These are phyloP conservation scores for Skeletonema marinoi DNA, from an alignment of 108 stramenopile genomes.

Conservation along the genomic window DNA sequence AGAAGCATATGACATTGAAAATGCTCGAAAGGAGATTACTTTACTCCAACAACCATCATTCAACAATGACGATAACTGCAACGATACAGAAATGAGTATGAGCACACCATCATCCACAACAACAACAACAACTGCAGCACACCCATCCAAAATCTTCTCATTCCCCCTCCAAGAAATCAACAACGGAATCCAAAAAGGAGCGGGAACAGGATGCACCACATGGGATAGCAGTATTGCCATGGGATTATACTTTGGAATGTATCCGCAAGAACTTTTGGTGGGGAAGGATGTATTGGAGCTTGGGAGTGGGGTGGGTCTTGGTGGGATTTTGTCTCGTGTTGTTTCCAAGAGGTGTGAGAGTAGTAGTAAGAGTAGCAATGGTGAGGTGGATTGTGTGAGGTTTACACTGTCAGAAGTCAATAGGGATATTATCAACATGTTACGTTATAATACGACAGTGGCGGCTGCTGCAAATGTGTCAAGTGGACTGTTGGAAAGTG, in stretches of 20 bases:
- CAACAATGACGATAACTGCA: background rate
- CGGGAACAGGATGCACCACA: conserved; percentile 62
- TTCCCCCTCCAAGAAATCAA: conserved; percentile 66
- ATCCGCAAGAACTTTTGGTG: conserved; percentile 44
- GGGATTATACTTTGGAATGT: conserved; percentile 46
- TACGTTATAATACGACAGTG: conserved; percentile 43
- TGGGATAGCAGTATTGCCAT: conserved; percentile 75
- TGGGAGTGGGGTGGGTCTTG: conserved; percentile 67
- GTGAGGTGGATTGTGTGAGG: background rate
- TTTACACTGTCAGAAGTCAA: conserved; percentile 65
- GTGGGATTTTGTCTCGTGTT: conserved; percentile 33
- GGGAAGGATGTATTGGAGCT: conserved; percentile 54
- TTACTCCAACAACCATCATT: conserved; percentile 11
- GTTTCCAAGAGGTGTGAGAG: conserved; percentile 4
- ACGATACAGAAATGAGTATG: no score
- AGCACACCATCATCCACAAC: background rate
- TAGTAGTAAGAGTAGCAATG: background rate
- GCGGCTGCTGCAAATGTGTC: background rate
- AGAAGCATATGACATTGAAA: conserved; percentile 56
- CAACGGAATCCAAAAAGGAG: conserved; percentile 24
- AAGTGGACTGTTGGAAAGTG: background rate
- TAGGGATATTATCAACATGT: conserved; percentile 51
- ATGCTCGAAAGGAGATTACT: conserved; percentile 46
- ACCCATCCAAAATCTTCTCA: background rate
- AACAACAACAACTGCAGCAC: no score